Evolutionary conservation across 2,329 filamentous ascomycete genomes (phyloP).

Genomic region (Diaporthe aspalathi): DNA sequence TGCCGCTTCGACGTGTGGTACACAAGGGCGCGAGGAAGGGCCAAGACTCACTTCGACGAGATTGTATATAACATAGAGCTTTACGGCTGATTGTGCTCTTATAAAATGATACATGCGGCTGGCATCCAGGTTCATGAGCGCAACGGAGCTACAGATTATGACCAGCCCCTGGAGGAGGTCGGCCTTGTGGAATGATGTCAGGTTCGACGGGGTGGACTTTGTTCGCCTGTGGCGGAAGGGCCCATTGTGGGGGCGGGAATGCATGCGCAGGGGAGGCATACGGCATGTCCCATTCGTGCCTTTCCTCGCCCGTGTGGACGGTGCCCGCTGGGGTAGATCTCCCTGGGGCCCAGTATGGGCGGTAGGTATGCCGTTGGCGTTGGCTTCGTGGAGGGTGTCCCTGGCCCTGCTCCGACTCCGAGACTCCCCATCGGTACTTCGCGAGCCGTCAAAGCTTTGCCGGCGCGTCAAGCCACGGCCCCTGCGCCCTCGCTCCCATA

Average conservation of each 20-base stretch:
- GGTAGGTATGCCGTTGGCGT: slow-evolving; percentile 6
- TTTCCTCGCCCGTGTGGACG: slow-evolving; percentile 27
- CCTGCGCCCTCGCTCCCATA: slow-evolving; percentile 75
- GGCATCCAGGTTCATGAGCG: slow-evolving; percentile 91
- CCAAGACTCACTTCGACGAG: slow-evolving; percentile 76
- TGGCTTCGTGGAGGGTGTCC: slow-evolving; percentile 35
- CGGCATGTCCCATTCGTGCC: slow-evolving; percentile 14
- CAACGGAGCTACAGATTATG: slow-evolving; percentile 85
- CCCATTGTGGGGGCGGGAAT: slow-evolving; percentile 49
- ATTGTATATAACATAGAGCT: slow-evolving; percentile 99
- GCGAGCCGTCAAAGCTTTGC: slow-evolving; percentile 43
- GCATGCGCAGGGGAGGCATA: slow-evolving; percentile 40
- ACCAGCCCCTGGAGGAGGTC: slow-evolving; percentile 92
- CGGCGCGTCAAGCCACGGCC: slow-evolving; percentile 50
- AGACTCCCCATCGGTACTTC: slow-evolving; percentile 53
- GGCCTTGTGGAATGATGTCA: slow-evolving; percentile 92
- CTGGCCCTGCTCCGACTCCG: slow-evolving; percentile 51
- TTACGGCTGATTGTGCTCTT: slow-evolving; percentile 94
- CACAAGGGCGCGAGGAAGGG: background rate
- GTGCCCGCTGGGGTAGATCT: slow-evolving; percentile 25
- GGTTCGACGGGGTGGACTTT: slow-evolving; percentile 84
- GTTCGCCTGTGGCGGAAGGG: slow-evolving; percentile 74
- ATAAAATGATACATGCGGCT: slow-evolving; percentile 99
- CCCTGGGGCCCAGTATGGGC: background rate
- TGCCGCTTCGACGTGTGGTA: background rate